These are phyloP conservation scores for Wickerhamiella brachini DNA, from an alignment of 805 yeast species.

Conservation along the genomic window DNA sequence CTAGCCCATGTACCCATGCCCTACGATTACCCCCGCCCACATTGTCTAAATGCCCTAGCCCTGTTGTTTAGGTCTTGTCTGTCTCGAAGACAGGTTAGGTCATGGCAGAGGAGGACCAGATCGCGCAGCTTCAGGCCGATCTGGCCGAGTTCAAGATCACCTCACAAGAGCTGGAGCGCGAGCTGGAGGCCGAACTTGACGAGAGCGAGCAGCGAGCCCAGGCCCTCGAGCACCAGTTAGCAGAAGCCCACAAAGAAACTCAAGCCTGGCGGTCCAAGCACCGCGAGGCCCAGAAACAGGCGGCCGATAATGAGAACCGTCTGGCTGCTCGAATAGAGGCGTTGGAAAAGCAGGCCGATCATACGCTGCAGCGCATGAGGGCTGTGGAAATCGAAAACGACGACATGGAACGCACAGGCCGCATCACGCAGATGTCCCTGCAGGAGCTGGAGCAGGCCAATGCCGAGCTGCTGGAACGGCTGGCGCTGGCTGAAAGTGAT, in stretches of 20 bases:
- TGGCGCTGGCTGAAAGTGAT: slow-evolving; percentile 30
- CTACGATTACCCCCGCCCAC: too few species aligned
- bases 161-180: slow-evolving; percentile 33
- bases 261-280: slow-evolving; percentile 15
- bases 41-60: not conserved
- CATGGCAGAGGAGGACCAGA: slow-evolving; percentile 19
- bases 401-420: slow-evolving; percentile 30
- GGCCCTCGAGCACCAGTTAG: slow-evolving; percentile 17
- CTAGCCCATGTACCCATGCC: too few species aligned
- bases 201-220: slow-evolving; percentile 21
- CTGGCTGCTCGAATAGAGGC: slow-evolving; percentile 18
- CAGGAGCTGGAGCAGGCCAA: slow-evolving; percentile 27
- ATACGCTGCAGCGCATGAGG: slow-evolving; percentile 22
- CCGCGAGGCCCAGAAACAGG: slow-evolving; percentile 18
- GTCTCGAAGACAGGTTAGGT: not conserved
- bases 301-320: slow-evolving; percentile 2
- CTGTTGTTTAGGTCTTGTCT: not conserved
- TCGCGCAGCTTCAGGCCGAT: slow-evolving; percentile 30
- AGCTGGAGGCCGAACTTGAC: slow-evolving; percentile 32
- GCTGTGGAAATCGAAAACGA: slow-evolving; percentile 34
- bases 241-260: slow-evolving; percentile 21
- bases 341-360: slow-evolving; percentile 9
- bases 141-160: slow-evolving; percentile 32
- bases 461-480: slow-evolving; percentile 26
- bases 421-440: slow-evolving; percentile 25